phyloP scores from a whole-genome alignment of 2,329 filamentous ascomycete genomes.

The Epicoccum sorghinum region DNA sequence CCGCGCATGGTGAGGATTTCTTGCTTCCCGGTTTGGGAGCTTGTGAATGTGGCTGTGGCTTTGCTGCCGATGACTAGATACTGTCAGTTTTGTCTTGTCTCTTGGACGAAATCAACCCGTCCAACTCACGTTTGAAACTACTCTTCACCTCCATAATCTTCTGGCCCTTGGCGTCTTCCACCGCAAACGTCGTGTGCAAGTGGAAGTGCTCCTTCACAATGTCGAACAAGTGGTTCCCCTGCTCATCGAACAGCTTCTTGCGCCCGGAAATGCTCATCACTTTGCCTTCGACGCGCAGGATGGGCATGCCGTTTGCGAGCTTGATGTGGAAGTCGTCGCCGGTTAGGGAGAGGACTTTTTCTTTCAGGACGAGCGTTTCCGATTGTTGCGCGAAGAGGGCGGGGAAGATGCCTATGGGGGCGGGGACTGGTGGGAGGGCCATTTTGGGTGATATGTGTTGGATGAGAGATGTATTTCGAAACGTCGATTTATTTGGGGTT shows the following conservation, averaged over 20 bases:
- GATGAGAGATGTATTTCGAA: no score
- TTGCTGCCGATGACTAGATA: no score
- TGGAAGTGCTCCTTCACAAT: conserved; percentile 61
- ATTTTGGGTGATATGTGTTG: conserved; percentile 14
- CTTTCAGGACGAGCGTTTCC: conserved; percentile 62
- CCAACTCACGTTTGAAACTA: conserved; percentile 56
- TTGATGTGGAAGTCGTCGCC: conserved; percentile 70
- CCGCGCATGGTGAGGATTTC: conserved; percentile 60
- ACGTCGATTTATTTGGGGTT: no score
- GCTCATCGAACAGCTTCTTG: conserved; percentile 62
- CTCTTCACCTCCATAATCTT: conserved; percentile 63
- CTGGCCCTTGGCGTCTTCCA: conserved; percentile 54
- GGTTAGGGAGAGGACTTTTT: conserved; percentile 66
- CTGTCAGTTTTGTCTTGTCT: no score
- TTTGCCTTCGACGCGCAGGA: conserved; percentile 64
- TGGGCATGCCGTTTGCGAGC: conserved; percentile 58
- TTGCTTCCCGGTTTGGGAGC: conserved; percentile 27
- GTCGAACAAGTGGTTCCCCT: conserved; percentile 63
- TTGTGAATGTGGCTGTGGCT: conserved; percentile 61
- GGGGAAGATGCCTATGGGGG: conserved; percentile 38
- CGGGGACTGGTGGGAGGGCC: conserved; percentile 18
- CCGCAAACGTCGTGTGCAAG: conserved; percentile 60
- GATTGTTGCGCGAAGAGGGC: conserved; percentile 35
- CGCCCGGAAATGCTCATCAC: conserved; percentile 59
- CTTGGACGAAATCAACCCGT: no score